Evolutionary conservation across 495 filamentous ascomycete genomes (phyloP), one percentile per base, ranked within the genome.

Genomic region (Penicillium parvum): DNA sequence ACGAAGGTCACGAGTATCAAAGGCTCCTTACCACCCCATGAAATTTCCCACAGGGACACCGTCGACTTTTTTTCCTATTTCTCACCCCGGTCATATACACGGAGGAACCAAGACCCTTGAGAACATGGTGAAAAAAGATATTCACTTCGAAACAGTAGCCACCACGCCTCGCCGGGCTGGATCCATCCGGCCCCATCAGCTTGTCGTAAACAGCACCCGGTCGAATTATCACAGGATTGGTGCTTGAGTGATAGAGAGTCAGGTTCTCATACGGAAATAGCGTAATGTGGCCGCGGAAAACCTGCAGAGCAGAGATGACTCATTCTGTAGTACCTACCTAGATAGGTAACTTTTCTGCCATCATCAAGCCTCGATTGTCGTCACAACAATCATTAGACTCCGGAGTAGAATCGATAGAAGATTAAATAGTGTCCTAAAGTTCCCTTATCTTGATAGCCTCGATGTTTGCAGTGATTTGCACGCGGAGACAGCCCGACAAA

Each of bases 131-230:
- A 32, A 90, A 86, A 35, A 89, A 76, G 22, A 69, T 67, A 56
- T 82, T 90, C 37, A 76, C 71, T 52, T 90, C 86, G 73, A 90
- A 83, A 64, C 85, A 90, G 50, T 89, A 88, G 0, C 86, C 85
- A 3, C 88, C 88, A n/a, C 79, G 61, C 15, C 77, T 72, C 22
- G 66, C 65, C 9, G 55, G 57, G 5, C 16, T 17, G 0, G 32
- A 35, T 5, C 39, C 37, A 14, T 63, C 55, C 1, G 33, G 11
- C 0, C 49, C 62, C 16, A 89, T 74, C 18, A 90, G 73, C 59
- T 89, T 89, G 2, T 64, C 36, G 53, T 76, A 90, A 5, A 90
- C 58, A 23, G 68, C 61, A 16, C 77, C 57, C 0, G 78, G 77
- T 20, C 78, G 61, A 4, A 90, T 65, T 0, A 72, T 70, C 6